A percentile compares a stretch with the other conserved stretches of the same genome.
phyloP scores from a whole-genome alignment of 1,139 yeast species.

The Spathaspora sp. region DNA sequence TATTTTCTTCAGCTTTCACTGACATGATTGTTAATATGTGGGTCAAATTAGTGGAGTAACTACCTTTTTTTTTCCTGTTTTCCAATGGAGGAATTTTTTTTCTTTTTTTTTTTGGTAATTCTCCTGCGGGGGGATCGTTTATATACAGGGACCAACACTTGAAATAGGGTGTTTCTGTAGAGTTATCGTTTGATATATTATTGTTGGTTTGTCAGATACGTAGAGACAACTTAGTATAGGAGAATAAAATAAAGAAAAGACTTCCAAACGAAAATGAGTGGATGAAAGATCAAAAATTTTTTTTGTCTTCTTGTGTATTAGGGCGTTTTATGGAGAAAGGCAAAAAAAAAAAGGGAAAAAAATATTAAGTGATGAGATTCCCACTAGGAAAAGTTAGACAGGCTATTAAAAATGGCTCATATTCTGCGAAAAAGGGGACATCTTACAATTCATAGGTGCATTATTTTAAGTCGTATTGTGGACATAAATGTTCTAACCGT shows the following conservation, averaged over 20 bases:
- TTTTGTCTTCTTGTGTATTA: not conserved
- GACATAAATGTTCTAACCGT: not conserved
- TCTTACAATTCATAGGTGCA: not conserved
- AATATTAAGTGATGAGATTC: not conserved
- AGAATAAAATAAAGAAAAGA: not conserved
- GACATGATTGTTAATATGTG: conserved; percentile 2
- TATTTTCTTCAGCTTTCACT: conserved; percentile 1
- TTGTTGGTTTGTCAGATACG: not conserved
- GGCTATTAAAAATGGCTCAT: no score
- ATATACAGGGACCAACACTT: not conserved
- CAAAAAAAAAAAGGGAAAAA: not conserved
- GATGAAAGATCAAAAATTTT: not conserved
- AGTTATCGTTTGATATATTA: not conserved
- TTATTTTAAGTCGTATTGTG: not conserved
- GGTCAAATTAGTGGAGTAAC: not conserved
- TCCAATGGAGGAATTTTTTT: not conserved
- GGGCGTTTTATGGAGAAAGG: conserved; percentile 1
- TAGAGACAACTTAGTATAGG: not conserved
- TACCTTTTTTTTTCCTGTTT: not conserved
- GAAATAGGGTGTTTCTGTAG: not conserved
- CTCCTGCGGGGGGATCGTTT: conserved; percentile 1
- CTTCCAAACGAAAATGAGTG: not conserved
- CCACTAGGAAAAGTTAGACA: not conserved
- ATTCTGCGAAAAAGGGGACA: no score
- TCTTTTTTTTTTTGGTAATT: not conserved